Percentiles rank a stretch among this genome's conserved stretches.
Conservation (phyloP, 2,329 filamentous ascomycete genomes). For the Alternaria ethzedia region DNA sequence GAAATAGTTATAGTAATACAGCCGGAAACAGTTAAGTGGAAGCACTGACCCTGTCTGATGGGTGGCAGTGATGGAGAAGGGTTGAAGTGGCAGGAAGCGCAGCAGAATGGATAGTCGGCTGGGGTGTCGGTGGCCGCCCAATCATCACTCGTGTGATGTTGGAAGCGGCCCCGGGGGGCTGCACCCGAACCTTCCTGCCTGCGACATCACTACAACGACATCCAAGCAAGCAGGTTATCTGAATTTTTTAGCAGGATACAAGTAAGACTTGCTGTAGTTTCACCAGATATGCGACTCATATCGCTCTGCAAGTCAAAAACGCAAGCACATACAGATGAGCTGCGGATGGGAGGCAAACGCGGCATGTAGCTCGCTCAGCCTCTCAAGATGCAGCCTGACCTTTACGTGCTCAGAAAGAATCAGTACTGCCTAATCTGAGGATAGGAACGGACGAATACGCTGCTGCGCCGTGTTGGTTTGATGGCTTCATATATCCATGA, state of each 20-base stretch:
- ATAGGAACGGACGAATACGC: not conserved
- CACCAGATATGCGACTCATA: not conserved
- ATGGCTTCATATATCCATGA: not conserved
- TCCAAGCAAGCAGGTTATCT: not conserved
- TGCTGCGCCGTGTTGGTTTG: not conserved
- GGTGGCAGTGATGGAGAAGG: not conserved
- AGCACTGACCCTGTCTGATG: not conserved
- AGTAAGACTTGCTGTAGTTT: not conserved
- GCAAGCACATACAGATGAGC: too few relatives aligned
- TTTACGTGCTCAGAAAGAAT: not conserved
- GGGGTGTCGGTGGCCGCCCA: not conserved
- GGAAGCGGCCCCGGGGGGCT: not conserved
- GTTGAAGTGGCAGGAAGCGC: not conserved
- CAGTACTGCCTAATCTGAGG: not conserved
- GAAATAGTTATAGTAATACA: not conserved
- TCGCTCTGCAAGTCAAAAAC: not conserved
- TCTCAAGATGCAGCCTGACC: not conserved
- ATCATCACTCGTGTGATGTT: not conserved
- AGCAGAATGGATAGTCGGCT: not conserved
- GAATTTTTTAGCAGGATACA: not conserved
- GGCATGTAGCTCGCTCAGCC: not conserved
- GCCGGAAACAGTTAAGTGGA: not conserved
- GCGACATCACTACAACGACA: not conserved
- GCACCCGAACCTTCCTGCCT: not conserved
- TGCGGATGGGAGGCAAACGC: not conserved